phyloP scores from a whole-genome alignment of 495 filamentous ascomycete genomes.

The Penicillium turbatum region DNA sequence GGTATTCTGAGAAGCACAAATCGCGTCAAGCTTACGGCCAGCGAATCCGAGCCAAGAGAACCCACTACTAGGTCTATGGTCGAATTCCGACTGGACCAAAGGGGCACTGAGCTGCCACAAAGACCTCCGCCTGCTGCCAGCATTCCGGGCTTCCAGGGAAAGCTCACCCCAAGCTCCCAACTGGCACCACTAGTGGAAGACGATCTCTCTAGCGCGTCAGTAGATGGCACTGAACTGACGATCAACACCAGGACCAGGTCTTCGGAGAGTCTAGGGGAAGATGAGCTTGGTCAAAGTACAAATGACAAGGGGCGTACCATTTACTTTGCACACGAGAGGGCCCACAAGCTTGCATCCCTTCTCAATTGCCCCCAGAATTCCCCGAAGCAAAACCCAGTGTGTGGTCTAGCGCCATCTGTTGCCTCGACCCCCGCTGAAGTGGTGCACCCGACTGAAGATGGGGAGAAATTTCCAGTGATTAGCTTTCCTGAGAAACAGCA shows the following conservation, averaged over 20 bases:
- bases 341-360: slow-evolving; percentile 35
- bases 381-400: slow-evolving; percentile 27
- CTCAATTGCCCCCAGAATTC: slow-evolving; percentile 32
- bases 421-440: slow-evolving; percentile 31
- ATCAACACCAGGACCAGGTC: slow-evolving; percentile 31
- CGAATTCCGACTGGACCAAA: slow-evolving; percentile 30
- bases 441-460: slow-evolving; percentile 29
- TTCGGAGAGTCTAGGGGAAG: slow-evolving; percentile 17
- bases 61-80: slow-evolving; percentile 23
- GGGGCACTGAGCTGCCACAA: slow-evolving; percentile 34
- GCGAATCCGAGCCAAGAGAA: slow-evolving; percentile 21
- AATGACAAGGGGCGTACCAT: slow-evolving; percentile 39
- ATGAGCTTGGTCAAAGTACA: slow-evolving; percentile 30
- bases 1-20: slow-evolving; percentile 39
- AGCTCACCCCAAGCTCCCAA: slow-evolving; percentile 21
- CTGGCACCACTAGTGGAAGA: slow-evolving; percentile 27
- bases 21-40: slow-evolving; percentile 35
- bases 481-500: slow-evolving; percentile 36
- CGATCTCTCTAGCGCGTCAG: slow-evolving; percentile 29
- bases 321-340: slow-evolving; percentile 33
- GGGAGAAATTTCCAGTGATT: slow-evolving; percentile 41
- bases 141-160: slow-evolving; percentile 39
- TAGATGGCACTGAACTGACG: slow-evolving; percentile 30
- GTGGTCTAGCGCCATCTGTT: slow-evolving; percentile 30
- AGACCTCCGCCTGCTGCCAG: slow-evolving; percentile 36